A percentile compares a stretch with the other conserved stretches of the same genome.
Conservation (phyloP, 2,329 filamentous ascomycete genomes). For the Whalleya microplaca region DNA sequence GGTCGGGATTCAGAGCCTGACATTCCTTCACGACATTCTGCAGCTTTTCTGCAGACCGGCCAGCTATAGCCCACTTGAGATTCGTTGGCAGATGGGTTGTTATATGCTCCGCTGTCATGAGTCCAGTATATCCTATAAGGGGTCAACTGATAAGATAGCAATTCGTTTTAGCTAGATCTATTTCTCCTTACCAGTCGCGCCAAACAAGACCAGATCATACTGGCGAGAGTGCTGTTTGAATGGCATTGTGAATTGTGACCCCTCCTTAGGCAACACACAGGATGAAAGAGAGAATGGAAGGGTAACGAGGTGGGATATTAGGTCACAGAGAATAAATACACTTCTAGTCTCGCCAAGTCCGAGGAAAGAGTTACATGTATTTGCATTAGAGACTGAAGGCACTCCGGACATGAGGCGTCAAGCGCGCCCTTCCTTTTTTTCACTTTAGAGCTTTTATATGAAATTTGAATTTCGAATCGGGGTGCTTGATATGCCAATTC, state of each 20-base stretch:
- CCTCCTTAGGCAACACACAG: not conserved
- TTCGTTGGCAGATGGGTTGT: conserved; percentile 35
- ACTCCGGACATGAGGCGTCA: not conserved
- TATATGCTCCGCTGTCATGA: conserved; percentile 38
- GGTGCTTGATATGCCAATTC: conserved; percentile 19
- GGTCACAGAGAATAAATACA: not conserved
- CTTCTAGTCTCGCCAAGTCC: not conserved
- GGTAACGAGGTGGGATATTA: not conserved
- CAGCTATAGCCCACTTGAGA: conserved; percentile 39
- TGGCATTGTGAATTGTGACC: conserved; percentile 47
- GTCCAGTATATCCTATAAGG: conserved; percentile 37
- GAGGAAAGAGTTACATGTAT: not conserved
- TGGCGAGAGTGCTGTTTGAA: conserved; percentile 54
- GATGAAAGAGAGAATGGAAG: not conserved
- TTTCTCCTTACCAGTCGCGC: conserved; percentile 54
- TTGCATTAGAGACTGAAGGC: not conserved
- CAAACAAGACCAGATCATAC: conserved; percentile 62
- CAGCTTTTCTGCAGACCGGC: conserved; percentile 56
- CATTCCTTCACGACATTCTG: conserved; percentile 69
- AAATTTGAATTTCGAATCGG: conserved; percentile 12
- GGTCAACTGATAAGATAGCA: conserved; percentile 9
- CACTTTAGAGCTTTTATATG: not conserved
- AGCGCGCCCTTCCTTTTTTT: not conserved
- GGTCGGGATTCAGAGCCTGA: conserved; percentile 68
- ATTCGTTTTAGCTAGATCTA: conserved; percentile 2